Percentiles rank a stretch among this genome's conserved stretches.
These are phyloP conservation scores for Sporothrix variecibatus DNA, from an alignment of 2,329 filamentous ascomycete genomes.

Conservation along the genomic window DNA sequence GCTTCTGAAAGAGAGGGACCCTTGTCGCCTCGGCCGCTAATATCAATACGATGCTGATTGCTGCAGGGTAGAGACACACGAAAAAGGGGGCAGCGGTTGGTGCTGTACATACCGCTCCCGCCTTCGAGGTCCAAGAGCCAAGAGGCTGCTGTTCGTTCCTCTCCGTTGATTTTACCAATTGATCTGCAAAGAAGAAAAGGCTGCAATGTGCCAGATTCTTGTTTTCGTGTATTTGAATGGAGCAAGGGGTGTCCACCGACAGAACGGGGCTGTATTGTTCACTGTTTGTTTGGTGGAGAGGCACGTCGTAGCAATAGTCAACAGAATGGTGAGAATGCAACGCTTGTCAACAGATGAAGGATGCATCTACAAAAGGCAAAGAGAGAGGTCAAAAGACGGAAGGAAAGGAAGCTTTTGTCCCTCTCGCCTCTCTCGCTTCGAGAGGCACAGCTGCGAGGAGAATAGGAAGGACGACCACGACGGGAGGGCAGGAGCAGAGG, in stretches of 20 bases:
- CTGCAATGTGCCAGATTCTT: constrained; percentile 20
- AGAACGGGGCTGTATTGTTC: constrained; percentile 13
- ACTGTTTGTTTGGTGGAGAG: background rate
- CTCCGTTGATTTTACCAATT: background rate
- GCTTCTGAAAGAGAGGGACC: constrained; percentile 13
- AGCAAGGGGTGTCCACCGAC: constrained; percentile 13
- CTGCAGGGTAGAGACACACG: constrained; percentile 13
- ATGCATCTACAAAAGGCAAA: background rate
- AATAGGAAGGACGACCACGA: constrained; percentile 10
- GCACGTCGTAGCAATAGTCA: background rate
- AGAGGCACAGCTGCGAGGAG: background rate
- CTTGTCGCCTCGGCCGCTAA: constrained; percentile 4
- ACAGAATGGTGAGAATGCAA: background rate
- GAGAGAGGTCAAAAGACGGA: background rate
- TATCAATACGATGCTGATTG: constrained; percentile 14
- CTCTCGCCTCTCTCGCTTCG: background rate
- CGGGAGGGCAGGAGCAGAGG: background rate
- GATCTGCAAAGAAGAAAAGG: constrained; percentile 10
- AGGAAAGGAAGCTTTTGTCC: background rate
- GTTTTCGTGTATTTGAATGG: constrained; percentile 14
- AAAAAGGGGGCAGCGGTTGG: constrained; percentile 9
- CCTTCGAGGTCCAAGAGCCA: background rate
- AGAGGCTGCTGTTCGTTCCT: background rate
- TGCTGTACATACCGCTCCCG: background rate
- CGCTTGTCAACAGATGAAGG: background rate